A percentile compares a stretch with the other conserved stretches of the same genome.
These are phyloP conservation scores for Pyrus pyrifolia DNA, from an alignment of 306 rosid genomes.

Conservation along the genomic window DNA sequence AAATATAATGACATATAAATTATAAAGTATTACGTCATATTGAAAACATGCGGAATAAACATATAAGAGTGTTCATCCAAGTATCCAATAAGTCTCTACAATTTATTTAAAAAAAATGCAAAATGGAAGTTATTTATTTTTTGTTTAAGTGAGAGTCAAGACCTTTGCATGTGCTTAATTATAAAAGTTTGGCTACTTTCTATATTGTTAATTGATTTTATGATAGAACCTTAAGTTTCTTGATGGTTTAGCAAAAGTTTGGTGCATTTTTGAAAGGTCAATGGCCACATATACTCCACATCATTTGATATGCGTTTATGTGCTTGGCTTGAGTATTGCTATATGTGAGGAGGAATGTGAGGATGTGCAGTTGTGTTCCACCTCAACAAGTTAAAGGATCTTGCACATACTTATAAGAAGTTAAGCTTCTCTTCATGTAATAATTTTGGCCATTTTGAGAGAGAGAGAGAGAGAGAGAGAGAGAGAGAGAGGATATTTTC, in stretches of 20 bases:
- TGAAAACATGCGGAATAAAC: no score
- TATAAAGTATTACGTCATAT: no score
- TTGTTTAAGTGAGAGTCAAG: background rate
- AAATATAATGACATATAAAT: no score
- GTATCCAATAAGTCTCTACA: no score
- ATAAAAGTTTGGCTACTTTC: background rate
- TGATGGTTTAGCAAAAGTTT: background rate
- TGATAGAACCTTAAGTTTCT: background rate
- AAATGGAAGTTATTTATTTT: no score
- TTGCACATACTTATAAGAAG: background rate
- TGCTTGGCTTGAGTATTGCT: background rate
- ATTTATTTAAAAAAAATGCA: no score
- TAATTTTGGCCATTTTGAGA: no score
- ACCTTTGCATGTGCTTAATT: background rate
- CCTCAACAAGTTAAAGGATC: background rate
- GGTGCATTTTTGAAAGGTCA: background rate
- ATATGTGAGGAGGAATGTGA: background rate
- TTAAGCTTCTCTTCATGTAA: background rate
- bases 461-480: no score
- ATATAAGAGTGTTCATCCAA: no score
- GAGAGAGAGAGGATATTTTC: background rate
- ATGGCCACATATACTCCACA: no score
- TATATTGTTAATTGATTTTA: background rate
- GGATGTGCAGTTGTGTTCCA: background rate
- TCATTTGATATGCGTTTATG: background rate